These are phyloP conservation scores for Aspergillus cristatus DNA, from an alignment of 495 filamentous ascomycete species.

Conservation along the genomic window DNA sequence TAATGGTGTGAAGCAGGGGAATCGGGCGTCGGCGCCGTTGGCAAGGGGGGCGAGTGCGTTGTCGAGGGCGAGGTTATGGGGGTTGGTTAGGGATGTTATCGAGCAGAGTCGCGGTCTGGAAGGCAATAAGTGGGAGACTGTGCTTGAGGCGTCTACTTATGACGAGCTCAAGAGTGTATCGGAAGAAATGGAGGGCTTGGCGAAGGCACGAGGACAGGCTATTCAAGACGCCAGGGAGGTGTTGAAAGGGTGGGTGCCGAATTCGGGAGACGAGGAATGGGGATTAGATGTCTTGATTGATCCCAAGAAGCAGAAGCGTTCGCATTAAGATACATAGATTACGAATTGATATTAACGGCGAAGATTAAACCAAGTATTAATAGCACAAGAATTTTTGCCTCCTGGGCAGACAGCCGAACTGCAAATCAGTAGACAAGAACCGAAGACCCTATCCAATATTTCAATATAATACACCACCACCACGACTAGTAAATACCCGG, in stretches of 20 bases:
- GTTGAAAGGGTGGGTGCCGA: slow-evolving; percentile 31
- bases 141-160: slow-evolving; percentile 19
- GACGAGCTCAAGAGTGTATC: slow-evolving; percentile 18
- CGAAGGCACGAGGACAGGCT: slow-evolving; percentile 19
- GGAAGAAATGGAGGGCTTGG: background rate
- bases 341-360: slow-evolving; percentile 2
- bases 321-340: slow-evolving; percentile 2
- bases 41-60: slow-evolving; percentile 31
- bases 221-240: slow-evolving; percentile 24
- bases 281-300: slow-evolving; percentile 27
- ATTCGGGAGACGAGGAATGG: slow-evolving; percentile 33
- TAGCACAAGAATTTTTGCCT: too few relatives aligned
- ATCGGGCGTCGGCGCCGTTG: slow-evolving; percentile 17
- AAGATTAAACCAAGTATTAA: background rate
- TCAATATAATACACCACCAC: too few relatives aligned
- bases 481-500: slow-evolving; percentile 72
- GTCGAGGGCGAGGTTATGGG: slow-evolving; percentile 34
- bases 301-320: slow-evolving; percentile 27
- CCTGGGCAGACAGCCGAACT: too few relatives aligned
- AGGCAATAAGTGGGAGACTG: too few relatives aligned
- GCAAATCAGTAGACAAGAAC: too few relatives aligned
- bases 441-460: too few relatives aligned
- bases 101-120: too few relatives aligned
- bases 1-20: slow-evolving; percentile 76
- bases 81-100: slow-evolving; percentile 14